phyloP scores from a whole-genome alignment of 225 moss, liverwort and hornwort species.

The Climacium dendroides region DNA sequence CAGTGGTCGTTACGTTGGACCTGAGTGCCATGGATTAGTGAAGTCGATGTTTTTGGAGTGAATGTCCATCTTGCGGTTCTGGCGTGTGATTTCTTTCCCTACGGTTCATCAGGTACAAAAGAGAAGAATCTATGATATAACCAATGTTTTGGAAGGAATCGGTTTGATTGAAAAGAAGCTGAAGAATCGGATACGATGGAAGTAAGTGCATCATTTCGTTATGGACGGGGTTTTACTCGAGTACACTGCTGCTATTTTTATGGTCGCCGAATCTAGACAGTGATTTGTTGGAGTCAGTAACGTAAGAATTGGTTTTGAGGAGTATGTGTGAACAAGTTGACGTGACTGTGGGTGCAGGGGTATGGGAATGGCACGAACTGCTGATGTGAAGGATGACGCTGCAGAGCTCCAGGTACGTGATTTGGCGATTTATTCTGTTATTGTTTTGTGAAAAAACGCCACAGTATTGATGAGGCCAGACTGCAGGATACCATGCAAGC shows the following conservation, averaged over 20 bases:
- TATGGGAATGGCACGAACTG: constrained; percentile 40
- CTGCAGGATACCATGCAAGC: no score
- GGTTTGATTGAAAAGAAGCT: constrained; percentile 85
- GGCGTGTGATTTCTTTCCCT: background rate
- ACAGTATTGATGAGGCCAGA: background rate
- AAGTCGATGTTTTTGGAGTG: background rate
- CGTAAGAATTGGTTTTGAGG: background rate
- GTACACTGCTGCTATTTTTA: background rate
- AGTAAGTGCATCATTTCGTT: constrained; percentile 21
- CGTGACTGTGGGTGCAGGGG: constrained; percentile 23
- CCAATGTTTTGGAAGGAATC: constrained; percentile 81
- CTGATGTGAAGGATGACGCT: constrained; percentile 52
- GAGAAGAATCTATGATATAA: constrained; percentile 82
- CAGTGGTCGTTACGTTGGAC: background rate
- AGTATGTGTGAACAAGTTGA: background rate
- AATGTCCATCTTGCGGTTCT: background rate
- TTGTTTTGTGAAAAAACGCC: background rate
- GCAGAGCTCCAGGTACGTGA: constrained; percentile 41
- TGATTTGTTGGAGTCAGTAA: rapidly evolving
- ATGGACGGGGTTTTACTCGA: background rate
- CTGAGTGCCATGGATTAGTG: background rate
- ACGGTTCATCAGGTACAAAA: constrained; percentile 47
- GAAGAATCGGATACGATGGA: constrained; percentile 85
- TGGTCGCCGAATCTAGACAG: background rate
- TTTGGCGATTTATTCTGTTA: background rate